Evolutionary conservation across 768 basidiomycete species (phyloP), one percentile per base, ranked within the genome.

Genomic region (Pleurotus cornucopiae): DNA sequence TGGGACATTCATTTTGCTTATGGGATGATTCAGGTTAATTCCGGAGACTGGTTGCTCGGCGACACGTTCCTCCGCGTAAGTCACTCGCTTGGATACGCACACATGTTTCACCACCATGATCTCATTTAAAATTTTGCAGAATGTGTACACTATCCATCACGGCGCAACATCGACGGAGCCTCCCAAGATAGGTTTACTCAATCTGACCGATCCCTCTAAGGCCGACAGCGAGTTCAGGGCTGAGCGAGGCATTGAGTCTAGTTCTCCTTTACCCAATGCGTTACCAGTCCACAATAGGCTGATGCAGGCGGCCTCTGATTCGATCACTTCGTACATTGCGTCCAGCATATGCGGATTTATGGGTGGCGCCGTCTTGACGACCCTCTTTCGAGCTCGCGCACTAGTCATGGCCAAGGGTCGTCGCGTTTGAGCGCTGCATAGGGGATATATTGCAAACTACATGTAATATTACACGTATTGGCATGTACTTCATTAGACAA

Each of bases 1-100:
- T n/a, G 25, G 7, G 20, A 43, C 37, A 38, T 39, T 18, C 9
- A 7, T 12, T 26, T 11, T 51, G 47, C 49, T 49, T 26, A 39
- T 58, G 11, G 45, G 53, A 48, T 43, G 25, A 39, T 46, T 23
- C 43, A 66, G 62, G 65, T 69, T 40, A 64, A 74, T 59, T 78
- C 80, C 11, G 81, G 77, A 4, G 84, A 85, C 66, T 86, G 82
- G 82, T 69, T 86, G 4, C 71, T 84, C 16, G 83, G 82, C n/a
- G 82, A 82, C 53, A 71, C 75, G 14, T 84, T 83, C 56, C 71
- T 85, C 55, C 72, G 83, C 60, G 82, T 79, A 57, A 55, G 74
- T 69, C 23, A 20, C 51, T 23, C 18, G 40, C 40, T 40, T 40
- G 30, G 30, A 30, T 56, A 30, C 37, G 53, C 38, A 49, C 26